phyloP scores from a whole-genome alignment of 2,329 filamentous ascomycete genomes.

The Alternaria sp. region DNA sequence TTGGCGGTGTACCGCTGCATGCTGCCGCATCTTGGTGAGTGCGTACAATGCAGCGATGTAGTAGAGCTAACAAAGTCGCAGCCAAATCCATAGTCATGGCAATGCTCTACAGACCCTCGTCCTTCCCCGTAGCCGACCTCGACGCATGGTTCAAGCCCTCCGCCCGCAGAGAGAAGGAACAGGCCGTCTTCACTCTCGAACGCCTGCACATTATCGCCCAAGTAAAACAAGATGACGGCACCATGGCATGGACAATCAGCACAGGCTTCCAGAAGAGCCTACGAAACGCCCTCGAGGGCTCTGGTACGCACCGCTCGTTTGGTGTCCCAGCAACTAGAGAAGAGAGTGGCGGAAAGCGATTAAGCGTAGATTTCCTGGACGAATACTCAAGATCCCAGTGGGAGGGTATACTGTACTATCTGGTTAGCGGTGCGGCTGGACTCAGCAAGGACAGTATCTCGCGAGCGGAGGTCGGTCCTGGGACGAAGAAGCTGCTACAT shows the following conservation, averaged over 20 bases:
- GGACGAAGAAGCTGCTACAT: conserved; percentile 85
- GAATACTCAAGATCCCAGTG: conserved; percentile 87
- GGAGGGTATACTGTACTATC: conserved; percentile 96
- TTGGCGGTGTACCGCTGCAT: conserved; percentile 97
- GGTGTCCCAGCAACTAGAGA: conserved; percentile 79
- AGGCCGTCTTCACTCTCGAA: conserved; percentile 81
- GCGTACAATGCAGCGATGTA: not conserved
- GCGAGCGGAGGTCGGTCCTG: conserved; percentile 58
- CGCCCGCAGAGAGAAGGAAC: conserved; percentile 78
- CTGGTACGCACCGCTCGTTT: conserved; percentile 86
- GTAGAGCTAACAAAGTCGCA: conserved; percentile 46
- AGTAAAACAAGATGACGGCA: conserved; percentile 64
- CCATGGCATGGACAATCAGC: conserved; percentile 78
- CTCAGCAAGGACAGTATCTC: conserved; percentile 51
- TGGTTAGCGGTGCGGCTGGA: conserved; percentile 78
- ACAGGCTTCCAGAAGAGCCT: conserved; percentile 85
- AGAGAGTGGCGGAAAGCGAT: conserved; percentile 68
- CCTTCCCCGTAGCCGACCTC: conserved; percentile 80
- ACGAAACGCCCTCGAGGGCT: conserved; percentile 86
- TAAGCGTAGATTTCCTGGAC: conserved; percentile 79
- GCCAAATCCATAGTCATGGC: conserved; percentile 97
- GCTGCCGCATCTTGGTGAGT: conserved; percentile 84
- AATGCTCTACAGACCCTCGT: conserved; percentile 86
- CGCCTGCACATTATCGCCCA: conserved; percentile 83
- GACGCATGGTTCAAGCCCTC: conserved; percentile 84